Conservation (phyloP, 2,329 filamentous ascomycete genomes). For the Biscogniauxia mediterranea region DNA sequence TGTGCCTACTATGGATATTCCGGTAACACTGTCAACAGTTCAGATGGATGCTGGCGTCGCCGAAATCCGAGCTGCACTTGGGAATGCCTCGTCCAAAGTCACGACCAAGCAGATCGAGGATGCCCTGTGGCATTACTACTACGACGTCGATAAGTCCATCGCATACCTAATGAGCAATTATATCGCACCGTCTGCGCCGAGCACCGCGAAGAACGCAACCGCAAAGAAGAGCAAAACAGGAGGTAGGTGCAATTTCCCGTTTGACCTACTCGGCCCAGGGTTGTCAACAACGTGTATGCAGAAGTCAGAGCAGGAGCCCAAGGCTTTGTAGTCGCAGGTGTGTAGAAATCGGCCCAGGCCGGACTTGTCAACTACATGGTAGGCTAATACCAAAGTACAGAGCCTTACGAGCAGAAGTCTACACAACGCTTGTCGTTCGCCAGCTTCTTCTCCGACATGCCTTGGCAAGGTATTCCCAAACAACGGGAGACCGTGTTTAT, state of each 20-base stretch:
- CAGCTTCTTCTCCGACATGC: slow-evolving; percentile 77
- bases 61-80: slow-evolving; percentile 66
- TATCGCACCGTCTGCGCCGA: slow-evolving; percentile 41
- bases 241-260: slow-evolving; percentile 41
- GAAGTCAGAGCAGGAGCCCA: slow-evolving; percentile 2
- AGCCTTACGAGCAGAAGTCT: slow-evolving; percentile 19
- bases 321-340: slow-evolving; percentile 15
- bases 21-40: slow-evolving; percentile 17
- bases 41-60: slow-evolving; percentile 63
- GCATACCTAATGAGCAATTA: slow-evolving; percentile 71
- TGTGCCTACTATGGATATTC: background rate
- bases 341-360: slow-evolving; percentile 10
- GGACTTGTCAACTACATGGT: background rate
- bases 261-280: slow-evolving; percentile 8
- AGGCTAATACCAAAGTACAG: slow-evolving; percentile 15
- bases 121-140: slow-evolving; percentile 93
- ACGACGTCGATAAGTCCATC: slow-evolving; percentile 83
- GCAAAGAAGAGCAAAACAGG: slow-evolving; percentile 41
- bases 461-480: slow-evolving; percentile 75
- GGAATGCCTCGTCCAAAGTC: slow-evolving; percentile 55
- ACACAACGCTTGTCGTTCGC: slow-evolving; percentile 34
- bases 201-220: slow-evolving; percentile 38
- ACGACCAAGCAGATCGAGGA: slow-evolving; percentile 74
- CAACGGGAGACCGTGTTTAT: slow-evolving; percentile 65
- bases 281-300: slow-evolving; percentile 4